phyloP scores from a whole-genome alignment of 768 basidiomycete genomes.

The Phylloporus sp. region DNA sequence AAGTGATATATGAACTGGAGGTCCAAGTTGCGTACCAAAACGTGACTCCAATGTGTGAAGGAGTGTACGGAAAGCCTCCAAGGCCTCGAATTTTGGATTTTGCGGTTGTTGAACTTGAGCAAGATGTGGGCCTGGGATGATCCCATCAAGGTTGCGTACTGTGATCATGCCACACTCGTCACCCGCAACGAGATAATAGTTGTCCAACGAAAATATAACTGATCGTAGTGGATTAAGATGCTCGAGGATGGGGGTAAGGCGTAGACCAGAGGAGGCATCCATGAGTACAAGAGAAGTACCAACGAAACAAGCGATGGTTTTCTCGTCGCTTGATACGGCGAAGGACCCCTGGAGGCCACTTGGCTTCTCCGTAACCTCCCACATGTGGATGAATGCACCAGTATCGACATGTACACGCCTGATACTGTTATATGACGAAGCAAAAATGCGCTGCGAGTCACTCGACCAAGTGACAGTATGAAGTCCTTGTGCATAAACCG shows the following conservation, averaged over 20 bases:
- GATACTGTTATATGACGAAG: background rate
- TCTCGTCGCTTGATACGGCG: background rate
- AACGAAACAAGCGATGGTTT: background rate
- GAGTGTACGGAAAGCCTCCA: background rate
- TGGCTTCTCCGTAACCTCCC: background rate
- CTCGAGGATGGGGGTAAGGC: conserved; percentile 1
- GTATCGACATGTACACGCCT: background rate
- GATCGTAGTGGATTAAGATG: background rate
- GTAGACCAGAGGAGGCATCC: conserved; percentile 3
- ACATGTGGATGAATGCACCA: background rate
- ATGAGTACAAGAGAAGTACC: background rate
- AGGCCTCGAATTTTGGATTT: background rate
- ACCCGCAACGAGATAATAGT: background rate
- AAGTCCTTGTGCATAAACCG: background rate
- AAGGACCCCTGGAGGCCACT: background rate
- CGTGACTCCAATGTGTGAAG: background rate
- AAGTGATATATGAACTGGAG: too few relatives aligned
- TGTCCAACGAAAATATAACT: conserved; percentile 5
- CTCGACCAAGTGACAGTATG: background rate
- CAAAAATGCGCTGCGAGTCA: background rate
- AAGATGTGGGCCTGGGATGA: background rate
- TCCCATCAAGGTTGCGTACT: background rate
- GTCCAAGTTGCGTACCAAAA: background rate
- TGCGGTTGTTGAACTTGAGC: background rate
- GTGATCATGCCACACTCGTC: background rate